Evolutionary conservation across 768 basidiomycete genomes (phyloP).

Genomic region (Boletus rufocinnamomeus): DNA sequence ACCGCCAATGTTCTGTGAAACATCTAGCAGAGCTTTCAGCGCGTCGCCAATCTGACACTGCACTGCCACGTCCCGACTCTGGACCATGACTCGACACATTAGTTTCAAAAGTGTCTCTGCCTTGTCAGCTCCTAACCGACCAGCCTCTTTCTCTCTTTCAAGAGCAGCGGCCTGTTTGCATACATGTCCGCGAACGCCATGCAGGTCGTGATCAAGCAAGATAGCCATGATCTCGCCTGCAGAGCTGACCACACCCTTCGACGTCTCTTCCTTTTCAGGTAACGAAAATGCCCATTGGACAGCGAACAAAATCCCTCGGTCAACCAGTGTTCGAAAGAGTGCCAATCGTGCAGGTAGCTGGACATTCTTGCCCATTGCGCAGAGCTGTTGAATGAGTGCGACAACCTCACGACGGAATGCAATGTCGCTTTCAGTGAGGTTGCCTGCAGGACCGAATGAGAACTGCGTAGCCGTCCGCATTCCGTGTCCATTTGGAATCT

Average conservation of each 20-base stretch:
- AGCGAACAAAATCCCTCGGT: slow-evolving; percentile 86
- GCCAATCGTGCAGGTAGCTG: slow-evolving; percentile 84
- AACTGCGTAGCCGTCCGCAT: slow-evolving; percentile 36
- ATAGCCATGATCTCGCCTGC: slow-evolving; percentile 84
- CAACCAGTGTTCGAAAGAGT: slow-evolving; percentile 85
- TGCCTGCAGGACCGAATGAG: slow-evolving; percentile 58
- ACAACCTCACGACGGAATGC: slow-evolving; percentile 74
- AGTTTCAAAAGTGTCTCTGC: slow-evolving; percentile 76
- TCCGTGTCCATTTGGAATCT: slow-evolving; percentile 35
- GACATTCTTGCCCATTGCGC: slow-evolving; percentile 95
- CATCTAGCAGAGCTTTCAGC: slow-evolving; percentile 78
- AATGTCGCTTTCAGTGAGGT: slow-evolving; percentile 56
- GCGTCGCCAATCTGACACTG: slow-evolving; percentile 92
- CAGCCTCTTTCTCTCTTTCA: slow-evolving; percentile 60
- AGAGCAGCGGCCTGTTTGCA: slow-evolving; percentile 78
- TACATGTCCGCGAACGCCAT: slow-evolving; percentile 81
- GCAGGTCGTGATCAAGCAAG: slow-evolving; percentile 88
- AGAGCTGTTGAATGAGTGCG: slow-evolving; percentile 86
- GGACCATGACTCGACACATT: slow-evolving; percentile 75
- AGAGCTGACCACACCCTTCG: slow-evolving; percentile 68
- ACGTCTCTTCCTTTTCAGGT: slow-evolving; percentile 53
- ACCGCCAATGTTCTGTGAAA: slow-evolving; percentile 50
- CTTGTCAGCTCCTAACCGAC: slow-evolving; percentile 58
- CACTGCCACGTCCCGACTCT: slow-evolving; percentile 79
- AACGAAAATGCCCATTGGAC: slow-evolving; percentile 90